These are phyloP conservation scores for Hibiscus tridactylites DNA, from an alignment of 345 rosid genomes.

Conservation along the genomic window DNA sequence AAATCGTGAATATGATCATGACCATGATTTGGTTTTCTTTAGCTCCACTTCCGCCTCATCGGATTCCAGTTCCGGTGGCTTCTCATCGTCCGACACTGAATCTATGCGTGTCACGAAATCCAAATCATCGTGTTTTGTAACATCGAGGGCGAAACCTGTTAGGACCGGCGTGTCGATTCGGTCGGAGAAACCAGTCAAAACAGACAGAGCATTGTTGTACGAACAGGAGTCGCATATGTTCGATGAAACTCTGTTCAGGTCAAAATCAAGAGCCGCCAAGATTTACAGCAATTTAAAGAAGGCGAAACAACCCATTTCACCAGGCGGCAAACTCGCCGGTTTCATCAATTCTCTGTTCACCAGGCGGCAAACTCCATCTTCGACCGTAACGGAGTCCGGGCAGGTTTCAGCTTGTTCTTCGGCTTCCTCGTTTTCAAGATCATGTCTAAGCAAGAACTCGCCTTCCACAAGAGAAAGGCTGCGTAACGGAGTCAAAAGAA, in stretches of 20 bases:
- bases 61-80: slow-evolving; percentile 60
- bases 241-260: slow-evolving; percentile 28
- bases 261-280: slow-evolving; percentile 54
- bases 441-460: slow-evolving; percentile 61
- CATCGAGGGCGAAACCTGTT: slow-evolving; percentile 35
- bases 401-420: slow-evolving; percentile 62
- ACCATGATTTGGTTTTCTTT: slow-evolving; percentile 43
- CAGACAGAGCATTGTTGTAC: neutral
- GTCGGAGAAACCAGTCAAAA: slow-evolving; percentile 26
- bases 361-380: slow-evolving; percentile 1
- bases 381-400: slow-evolving; percentile 30
- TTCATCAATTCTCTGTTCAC: slow-evolving; percentile 72
- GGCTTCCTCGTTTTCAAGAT: slow-evolving; percentile 74
- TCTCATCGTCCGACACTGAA: slow-evolving; percentile 82
- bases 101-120: slow-evolving; percentile 35
- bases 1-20: no score
- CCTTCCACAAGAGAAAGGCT: slow-evolving; percentile 44
- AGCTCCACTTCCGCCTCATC: slow-evolving; percentile 74
- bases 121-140: slow-evolving; percentile 26
- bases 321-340: slow-evolving; percentile 39
- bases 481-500: slow-evolving; percentile 51
- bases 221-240: no score
- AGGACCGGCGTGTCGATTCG: slow-evolving; percentile 24
- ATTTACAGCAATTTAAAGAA: slow-evolving; percentile 53
- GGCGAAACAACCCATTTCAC: slow-evolving; percentile 82